Conservation (phyloP, 116 monocot species). For the Zostera marina region DNA sequence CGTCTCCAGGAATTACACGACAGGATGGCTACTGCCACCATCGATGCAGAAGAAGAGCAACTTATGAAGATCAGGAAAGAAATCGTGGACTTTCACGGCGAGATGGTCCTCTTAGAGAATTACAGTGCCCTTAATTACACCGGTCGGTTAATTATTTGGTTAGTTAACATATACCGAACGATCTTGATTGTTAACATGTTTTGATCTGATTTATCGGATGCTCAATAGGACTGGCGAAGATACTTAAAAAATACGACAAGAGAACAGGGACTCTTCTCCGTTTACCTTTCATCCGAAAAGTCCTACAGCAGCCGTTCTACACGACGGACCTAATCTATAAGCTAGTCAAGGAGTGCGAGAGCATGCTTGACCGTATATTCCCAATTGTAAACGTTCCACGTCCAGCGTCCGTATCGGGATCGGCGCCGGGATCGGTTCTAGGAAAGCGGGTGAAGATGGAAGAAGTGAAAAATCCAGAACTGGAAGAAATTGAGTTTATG, state of each 20-base stretch:
- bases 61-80: conserved; percentile 64
- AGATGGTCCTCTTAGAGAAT: conserved; percentile 93
- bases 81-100: conserved; percentile 87
- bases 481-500: conserved; percentile 80
- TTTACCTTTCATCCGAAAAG: conserved; percentile 79
- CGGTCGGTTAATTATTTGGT: conserved; percentile 16
- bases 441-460: conserved; percentile 5
- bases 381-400: conserved; percentile 3
- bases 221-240: conserved; percentile 62
- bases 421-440: neutral
- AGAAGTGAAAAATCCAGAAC: conserved; percentile 25
- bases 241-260: conserved; percentile 96
- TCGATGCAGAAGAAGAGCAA: conserved; percentile 20
- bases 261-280: conserved; percentile 75
- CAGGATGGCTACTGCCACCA: conserved; percentile 15
- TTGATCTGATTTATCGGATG: neutral
- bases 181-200: too few relatives aligned
- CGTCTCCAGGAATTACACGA: conserved; percentile 60
- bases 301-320: conserved; percentile 85
- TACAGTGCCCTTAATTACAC: conserved; percentile 92
- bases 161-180: too few relatives aligned
- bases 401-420: neutral
- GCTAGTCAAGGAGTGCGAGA: conserved; percentile 76
- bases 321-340: conserved; percentile 70
- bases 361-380: conserved; percentile 54